Evolutionary conservation across 805 yeast species (phyloP), one percentile per base, ranked within the genome.

Genomic region (Sugiyamaella smithiae): DNA sequence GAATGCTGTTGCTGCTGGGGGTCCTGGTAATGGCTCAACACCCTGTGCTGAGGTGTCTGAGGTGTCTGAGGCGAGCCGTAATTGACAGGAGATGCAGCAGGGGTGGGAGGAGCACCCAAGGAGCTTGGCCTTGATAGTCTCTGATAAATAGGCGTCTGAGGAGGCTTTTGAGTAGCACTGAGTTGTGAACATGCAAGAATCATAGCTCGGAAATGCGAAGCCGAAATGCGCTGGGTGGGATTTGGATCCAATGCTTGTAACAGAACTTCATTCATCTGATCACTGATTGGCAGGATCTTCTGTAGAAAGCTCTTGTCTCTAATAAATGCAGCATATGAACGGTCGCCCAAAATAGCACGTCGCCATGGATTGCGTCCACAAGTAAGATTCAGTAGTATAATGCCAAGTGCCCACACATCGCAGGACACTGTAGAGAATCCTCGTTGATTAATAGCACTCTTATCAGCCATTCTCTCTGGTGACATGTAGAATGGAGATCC

Each of bases 401-500:
- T 82, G 2, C 90, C 91, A 43, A 89, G 68, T 1, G 95, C 84
- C 97, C 95, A 89, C 24, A 88, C 76, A 61, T 88, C 97, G 40
- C 95, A 89, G 6, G 86, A 79, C 25, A 77, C 67, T 0, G 95
- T 83, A 9, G 93, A 90, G 61, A 73, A 78, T 9, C 53, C 56
- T 16, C 23, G 4, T 14, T 26, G 22, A 29, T 23, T 29, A n/a
- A 22, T 24, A 9, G 43, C 14, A 33, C n/a, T 43, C 60, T 12
- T 28, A 17, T 24, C 16, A 3, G 50, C 50, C 59, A 69, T 52
- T 8, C 64, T 48, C 65, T 89, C 97, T 5, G 97, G 97, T 0
- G 96, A 85, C 97, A 90, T 89, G 68, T 89, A 89, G 66, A 87
- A 90, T 20, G 86, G 77, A 5, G 91, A 84, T 0, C 97, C 97